phyloP scores from a whole-genome alignment of 495 filamentous ascomycete genomes.

The Penicillium odoratum region DNA sequence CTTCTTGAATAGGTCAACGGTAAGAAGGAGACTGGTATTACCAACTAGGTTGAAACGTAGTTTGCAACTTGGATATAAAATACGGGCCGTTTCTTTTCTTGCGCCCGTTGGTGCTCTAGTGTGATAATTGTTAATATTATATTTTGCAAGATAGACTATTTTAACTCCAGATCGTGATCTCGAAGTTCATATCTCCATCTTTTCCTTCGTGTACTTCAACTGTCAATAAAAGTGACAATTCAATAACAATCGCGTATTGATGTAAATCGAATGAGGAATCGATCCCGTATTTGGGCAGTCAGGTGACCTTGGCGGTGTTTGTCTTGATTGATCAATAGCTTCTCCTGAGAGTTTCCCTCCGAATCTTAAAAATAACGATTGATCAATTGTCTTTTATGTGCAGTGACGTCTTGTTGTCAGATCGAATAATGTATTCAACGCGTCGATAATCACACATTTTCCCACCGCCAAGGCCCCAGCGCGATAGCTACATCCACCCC shows the following conservation, averaged over 20 bases:
- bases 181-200: background rate
- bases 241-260: too few species aligned
- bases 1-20: background rate
- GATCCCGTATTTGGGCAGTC: background rate
- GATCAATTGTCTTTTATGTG: background rate
- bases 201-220: too few species aligned
- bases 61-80: background rate
- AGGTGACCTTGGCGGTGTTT: background rate
- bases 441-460: background rate
- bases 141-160: background rate
- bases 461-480: conserved; percentile 9
- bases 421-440: conserved; percentile 3
- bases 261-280: background rate
- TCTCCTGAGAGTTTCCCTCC: background rate
- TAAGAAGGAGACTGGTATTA: background rate
- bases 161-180: background rate
- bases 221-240: too few species aligned
- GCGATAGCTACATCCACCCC: conserved; percentile 14
- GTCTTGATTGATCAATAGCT: background rate
- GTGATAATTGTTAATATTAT: background rate
- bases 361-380: background rate
- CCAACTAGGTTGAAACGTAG: background rate
- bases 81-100: background rate
- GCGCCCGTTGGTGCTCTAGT: background rate
- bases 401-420: background rate